A percentile compares a stretch with the other conserved stretches of the same genome.
These are phyloP conservation scores for Diaporthe sp. DNA, from an alignment of 2,329 filamentous ascomycete species.

Conservation along the genomic window DNA sequence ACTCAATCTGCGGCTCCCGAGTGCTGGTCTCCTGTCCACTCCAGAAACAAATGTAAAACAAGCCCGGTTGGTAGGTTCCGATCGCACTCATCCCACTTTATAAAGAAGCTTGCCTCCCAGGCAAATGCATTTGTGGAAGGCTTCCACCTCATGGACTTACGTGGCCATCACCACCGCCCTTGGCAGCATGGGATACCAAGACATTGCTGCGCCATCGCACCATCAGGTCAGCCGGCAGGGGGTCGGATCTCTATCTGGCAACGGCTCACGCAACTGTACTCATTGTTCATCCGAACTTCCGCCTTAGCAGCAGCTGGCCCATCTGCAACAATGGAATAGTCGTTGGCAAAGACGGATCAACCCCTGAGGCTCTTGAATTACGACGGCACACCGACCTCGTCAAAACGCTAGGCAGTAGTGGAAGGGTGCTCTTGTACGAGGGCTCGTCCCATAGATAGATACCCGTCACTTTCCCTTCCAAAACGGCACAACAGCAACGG, in stretches of 20 bases:
- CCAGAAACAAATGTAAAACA: slow-evolving; percentile 37
- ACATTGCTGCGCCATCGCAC: slow-evolving; percentile 31
- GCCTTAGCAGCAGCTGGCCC: slow-evolving; percentile 5
- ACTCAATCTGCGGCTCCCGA: slow-evolving; percentile 18
- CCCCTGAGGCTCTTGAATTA: not conserved
- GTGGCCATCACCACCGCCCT: slow-evolving; percentile 30
- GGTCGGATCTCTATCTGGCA: not conserved
- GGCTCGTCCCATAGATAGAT: not conserved
- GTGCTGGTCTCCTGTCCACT: slow-evolving; percentile 16
- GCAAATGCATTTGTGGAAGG: slow-evolving; percentile 13
- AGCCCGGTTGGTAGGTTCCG: slow-evolving; percentile 1
- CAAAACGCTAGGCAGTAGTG: not conserved
- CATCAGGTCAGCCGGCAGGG: slow-evolving; percentile 11
- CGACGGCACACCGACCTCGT: not conserved
- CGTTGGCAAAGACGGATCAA: not conserved
- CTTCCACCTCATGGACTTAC: slow-evolving; percentile 24
- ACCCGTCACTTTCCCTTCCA: not conserved
- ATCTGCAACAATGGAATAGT: not conserved
- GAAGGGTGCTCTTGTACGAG: not conserved
- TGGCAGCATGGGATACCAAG: slow-evolving; percentile 13
- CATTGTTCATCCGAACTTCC: slow-evolving; percentile 25
- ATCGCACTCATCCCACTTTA: not conserved
- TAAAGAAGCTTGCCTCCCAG: not conserved
- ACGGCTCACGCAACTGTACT: not conserved
- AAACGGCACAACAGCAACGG: not conserved